Evolutionary conservation across 2,329 filamentous ascomycete genomes (phyloP), one percentile per base, ranked within the genome.

Genomic region (Verticillium nubilum): DNA sequence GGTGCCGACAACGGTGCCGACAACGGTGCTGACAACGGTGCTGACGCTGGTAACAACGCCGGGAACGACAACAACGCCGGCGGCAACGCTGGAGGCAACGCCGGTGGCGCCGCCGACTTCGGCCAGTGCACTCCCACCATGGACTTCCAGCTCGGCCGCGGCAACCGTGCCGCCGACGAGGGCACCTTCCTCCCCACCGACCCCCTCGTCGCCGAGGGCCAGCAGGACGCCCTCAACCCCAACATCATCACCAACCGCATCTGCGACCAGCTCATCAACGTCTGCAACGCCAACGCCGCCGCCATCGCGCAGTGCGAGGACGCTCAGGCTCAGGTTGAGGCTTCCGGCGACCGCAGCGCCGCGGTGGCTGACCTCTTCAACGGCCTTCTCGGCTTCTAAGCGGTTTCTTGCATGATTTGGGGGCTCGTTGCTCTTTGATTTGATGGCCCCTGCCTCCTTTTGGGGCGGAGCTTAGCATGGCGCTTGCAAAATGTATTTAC

Each of bases 191-290:
- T 84, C 64, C 80, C 85, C 52, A 77, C 74, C 19, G 84, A 87
- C 67, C 70, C 79, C 6, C 67, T 81, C 7, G 79, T 85, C 35
- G 79, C 79, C 64, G 70, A 82, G 67, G 83, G 82, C 52, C 83
- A 86, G 70, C 70, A 79, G 62, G 83, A 86, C 61, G 82, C 83
- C 35, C 72, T 86, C 13, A 86, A 86, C 78, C 84, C 83, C 37
- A 83, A 82, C 73, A 86, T 86, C 74, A 86, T 86, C 75, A 86
- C 81, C 67, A 86, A 84, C 73, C 77, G 81, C 19, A 80, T 86
- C 65, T 85, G 82, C 73, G 81, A 86, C 72, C 82, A 85, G 69
- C 75, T 86, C 59, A 80, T 75, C 62, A 86, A 86, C 69, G 80
- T 83, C 26, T 86, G 84, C 71, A 72, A 74, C n/a, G 83, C 83